These are phyloP conservation scores for Eimeria necatrix DNA, from an alignment of 169 alveolate genomes.

Conservation along the genomic window DNA sequence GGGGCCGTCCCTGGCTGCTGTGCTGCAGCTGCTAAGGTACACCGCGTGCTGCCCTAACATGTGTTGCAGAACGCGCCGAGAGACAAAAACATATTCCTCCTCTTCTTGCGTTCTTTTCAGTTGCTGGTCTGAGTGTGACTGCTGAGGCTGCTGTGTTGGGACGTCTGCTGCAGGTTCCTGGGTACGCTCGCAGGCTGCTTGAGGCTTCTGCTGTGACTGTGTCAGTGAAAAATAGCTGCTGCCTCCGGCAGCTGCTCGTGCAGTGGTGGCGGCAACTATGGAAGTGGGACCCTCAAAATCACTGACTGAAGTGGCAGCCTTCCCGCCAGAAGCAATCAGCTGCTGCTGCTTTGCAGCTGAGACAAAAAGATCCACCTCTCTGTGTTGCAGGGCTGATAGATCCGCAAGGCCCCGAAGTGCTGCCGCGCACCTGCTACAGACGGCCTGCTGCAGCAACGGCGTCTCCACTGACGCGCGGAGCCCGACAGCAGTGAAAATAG, in stretches of 20 bases:
- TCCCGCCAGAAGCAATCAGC: not conserved
- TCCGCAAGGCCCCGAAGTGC: conserved; percentile 76
- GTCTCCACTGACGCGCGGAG: conserved; percentile 73
- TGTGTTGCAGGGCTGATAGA: conserved; percentile 68
- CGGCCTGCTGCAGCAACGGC: conserved; percentile 74
- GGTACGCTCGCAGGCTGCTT: not conserved
- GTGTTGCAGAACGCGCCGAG: conserved; percentile 66
- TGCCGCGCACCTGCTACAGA: conserved; percentile 77
- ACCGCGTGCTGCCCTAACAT: conserved; percentile 70
- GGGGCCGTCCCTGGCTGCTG: conserved; percentile 68
- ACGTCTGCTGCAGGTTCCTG: not conserved
- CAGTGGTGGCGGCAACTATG: conserved; percentile 13
- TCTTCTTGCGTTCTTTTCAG: not conserved
- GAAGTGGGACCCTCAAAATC: not conserved
- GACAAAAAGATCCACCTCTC: conserved; percentile 51
- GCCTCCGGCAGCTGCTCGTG: not conserved
- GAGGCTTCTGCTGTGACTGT: not conserved
- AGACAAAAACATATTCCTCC: conserved; percentile 48
- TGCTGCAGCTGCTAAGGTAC: conserved; percentile 65
- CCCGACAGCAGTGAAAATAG: conserved; percentile 45
- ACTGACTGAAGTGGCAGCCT: conserved; percentile 3
- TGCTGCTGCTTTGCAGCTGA: conserved; percentile 64
- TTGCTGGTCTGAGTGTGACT: not conserved
- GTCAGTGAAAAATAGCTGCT: not conserved
- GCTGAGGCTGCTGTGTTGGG: not conserved